A percentile compares a stretch with the other conserved stretches of the same genome.
phyloP scores from a whole-genome alignment of 768 basidiomycete species.

The Pleurotus eryngii region DNA sequence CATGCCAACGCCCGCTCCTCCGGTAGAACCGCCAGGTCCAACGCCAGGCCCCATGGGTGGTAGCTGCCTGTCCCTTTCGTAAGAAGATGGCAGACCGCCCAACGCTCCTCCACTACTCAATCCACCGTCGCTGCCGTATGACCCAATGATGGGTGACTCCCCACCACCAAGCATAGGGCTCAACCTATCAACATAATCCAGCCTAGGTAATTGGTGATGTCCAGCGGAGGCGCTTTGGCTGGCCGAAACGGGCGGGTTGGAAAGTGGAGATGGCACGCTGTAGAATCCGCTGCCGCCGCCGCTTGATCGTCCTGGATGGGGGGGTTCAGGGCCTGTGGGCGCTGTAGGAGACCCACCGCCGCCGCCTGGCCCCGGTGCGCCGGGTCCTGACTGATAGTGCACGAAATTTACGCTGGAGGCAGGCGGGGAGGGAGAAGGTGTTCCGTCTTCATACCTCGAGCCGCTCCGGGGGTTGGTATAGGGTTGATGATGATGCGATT shows the following conservation, averaged over 20 bases:
- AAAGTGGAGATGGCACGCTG: conserved; percentile 51
- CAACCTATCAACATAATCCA: conserved; percentile 2
- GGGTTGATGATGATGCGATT: conserved; percentile 22
- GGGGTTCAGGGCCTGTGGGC: conserved; percentile 18
- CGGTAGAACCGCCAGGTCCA: background rate
- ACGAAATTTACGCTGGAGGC: conserved; percentile 51
- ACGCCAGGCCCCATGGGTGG: conserved; percentile 2
- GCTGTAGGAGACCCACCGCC: conserved; percentile 10
- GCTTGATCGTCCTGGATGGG: conserved; percentile 28
- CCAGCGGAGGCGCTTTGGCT: conserved; percentile 17
- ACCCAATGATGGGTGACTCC: background rate
- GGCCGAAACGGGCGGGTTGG: conserved; percentile 30
- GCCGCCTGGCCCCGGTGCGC: too few relatives aligned
- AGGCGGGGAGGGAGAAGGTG: conserved; percentile 70
- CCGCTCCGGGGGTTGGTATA: conserved; percentile 8
- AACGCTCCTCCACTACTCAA: background rate
- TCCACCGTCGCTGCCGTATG: background rate
- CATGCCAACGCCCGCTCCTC: background rate
- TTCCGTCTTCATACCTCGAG: conserved; percentile 34
- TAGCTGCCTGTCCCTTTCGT: conserved; percentile 2
- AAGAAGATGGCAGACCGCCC: conserved; percentile 10
- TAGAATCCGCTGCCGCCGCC: conserved; percentile 30
- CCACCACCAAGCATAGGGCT: background rate
- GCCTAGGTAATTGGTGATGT: conserved; percentile 17
- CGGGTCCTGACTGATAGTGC: conserved; percentile 42